A percentile compares a stretch with the other conserved stretches of the same genome.
These are phyloP conservation scores for Elymus sibiricus DNA, from an alignment of 176 grass and related monocot species.

Conservation along the genomic window DNA sequence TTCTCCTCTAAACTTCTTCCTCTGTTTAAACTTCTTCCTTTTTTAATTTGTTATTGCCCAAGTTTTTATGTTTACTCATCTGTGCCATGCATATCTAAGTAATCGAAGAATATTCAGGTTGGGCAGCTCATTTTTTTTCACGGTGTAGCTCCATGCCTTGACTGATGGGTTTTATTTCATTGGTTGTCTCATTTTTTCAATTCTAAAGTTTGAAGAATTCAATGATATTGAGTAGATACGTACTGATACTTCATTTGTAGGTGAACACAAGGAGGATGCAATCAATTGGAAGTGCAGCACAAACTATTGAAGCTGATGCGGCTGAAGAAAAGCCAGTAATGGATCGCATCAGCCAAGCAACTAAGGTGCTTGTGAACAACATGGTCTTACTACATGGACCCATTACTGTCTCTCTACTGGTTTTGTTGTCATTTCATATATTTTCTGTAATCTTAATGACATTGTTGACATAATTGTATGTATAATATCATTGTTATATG, in stretches of 20 bases:
- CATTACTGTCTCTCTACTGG: constrained; percentile 40
- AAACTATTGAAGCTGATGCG: constrained; percentile 32
- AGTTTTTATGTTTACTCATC: constrained; percentile 9
- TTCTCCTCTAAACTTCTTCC: too few relatives aligned
- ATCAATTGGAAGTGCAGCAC: constrained; percentile 24
- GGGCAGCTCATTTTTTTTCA: constrained; percentile 79
- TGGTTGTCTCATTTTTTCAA: background rate
- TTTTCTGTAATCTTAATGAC: too few relatives aligned
- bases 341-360: constrained; percentile 69
- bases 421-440: too few relatives aligned
- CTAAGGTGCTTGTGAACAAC: constrained; percentile 79
- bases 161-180: background rate
- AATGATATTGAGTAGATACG: constrained; percentile 70
- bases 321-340: constrained; percentile 36
- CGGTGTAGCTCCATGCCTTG: constrained; percentile 49
- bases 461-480: too few relatives aligned
- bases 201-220: constrained; percentile 67
- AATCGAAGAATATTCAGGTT: constrained; percentile 84
- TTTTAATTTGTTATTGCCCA: too few relatives aligned
- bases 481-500: background rate
- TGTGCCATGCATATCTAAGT: constrained; percentile 84
- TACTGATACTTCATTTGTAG: constrained; percentile 45
- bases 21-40: too few relatives aligned
- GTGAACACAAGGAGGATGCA: constrained; percentile 48
- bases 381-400: constrained; percentile 30